Percentiles rank a stretch among this genome's conserved stretches.
These are phyloP conservation scores for Candida xiaguanensis DNA, from an alignment of 805 yeast species.

Conservation along the genomic window DNA sequence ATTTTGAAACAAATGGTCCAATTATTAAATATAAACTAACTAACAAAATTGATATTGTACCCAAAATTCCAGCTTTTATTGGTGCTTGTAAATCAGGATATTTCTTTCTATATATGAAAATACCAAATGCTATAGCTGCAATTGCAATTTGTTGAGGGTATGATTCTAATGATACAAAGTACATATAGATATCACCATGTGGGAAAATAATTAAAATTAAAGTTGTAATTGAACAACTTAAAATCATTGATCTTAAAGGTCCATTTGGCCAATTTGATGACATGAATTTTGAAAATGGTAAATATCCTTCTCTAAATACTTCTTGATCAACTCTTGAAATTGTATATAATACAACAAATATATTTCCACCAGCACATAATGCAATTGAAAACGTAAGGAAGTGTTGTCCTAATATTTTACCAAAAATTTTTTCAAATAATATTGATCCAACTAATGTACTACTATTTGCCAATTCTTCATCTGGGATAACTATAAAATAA, in stretches of 20 bases:
- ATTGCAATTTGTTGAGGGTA: conserved; percentile 50
- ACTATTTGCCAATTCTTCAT: conserved; percentile 48
- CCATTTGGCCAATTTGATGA: conserved; percentile 59
- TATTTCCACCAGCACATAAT: conserved; percentile 59
- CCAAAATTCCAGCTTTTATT: conserved; percentile 47
- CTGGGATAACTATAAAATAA: conserved; percentile 51
- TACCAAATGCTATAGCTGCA: conserved; percentile 52
- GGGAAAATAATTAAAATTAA: conserved; percentile 39
- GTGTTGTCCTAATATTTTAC: conserved; percentile 48
- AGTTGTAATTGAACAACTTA: conserved; percentile 42
- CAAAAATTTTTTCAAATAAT: conserved; percentile 54
- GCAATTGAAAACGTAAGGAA: conserved; percentile 57
- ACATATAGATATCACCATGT: conserved; percentile 48
- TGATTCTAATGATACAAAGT: conserved; percentile 49
- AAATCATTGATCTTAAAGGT: conserved; percentile 48
- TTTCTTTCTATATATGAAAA: conserved; percentile 49
- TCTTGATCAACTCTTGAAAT: conserved; percentile 63
- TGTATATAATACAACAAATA: conserved; percentile 57
- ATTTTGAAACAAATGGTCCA: conserved; percentile 43
- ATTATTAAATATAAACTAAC: conserved; percentile 47
- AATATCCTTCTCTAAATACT: conserved; percentile 57
- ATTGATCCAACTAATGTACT: conserved; percentile 60
- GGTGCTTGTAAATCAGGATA: conserved; percentile 48
- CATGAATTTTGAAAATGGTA: conserved; percentile 50
- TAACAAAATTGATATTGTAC: conserved; percentile 43